These are phyloP conservation scores for Vicia faba DNA, from an alignment of 306 rosid species.

Conservation along the genomic window DNA sequence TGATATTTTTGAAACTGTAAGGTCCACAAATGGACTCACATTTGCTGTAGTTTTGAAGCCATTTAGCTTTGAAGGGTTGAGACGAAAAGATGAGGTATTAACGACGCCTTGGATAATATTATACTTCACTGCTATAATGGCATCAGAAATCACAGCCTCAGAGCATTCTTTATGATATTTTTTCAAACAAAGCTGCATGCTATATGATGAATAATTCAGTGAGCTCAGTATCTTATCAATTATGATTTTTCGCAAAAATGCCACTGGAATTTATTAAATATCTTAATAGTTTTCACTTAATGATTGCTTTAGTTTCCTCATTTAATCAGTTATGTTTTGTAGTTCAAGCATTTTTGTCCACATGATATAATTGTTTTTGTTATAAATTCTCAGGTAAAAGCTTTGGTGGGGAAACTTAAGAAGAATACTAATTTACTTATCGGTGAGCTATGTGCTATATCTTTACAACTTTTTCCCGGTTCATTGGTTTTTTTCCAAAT, in stretches of 20 bases:
- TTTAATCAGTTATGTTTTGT: conserved; percentile 28
- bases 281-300: conserved; percentile 15
- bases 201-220: conserved; percentile 28
- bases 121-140: background rate
- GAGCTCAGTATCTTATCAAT: conserved; percentile 14
- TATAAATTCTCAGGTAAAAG: conserved; percentile 61
- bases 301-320: conserved; percentile 19
- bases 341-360: conserved; percentile 8
- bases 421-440: conserved; percentile 69
- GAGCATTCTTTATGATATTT: conserved; percentile 4
- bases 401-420: conserved; percentile 66
- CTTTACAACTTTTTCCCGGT: conserved; percentile 12
- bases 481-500: conserved; percentile 24
- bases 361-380: conserved; percentile 23
- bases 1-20: conserved; percentile 64
- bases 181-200: conserved; percentile 17
- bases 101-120: conserved; percentile 12
- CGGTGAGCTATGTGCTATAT: conserved; percentile 60
- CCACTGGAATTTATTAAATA: background rate
- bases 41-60: conserved; percentile 79
- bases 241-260: conserved; percentile 4
- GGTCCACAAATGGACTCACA: conserved; percentile 69
- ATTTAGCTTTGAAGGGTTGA: conserved; percentile 88
- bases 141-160: conserved; percentile 19
- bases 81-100: conserved; percentile 86